These are phyloP conservation scores for Penicillium verrucosum DNA, from an alignment of 2,329 filamentous ascomycete genomes.

Conservation along the genomic window DNA sequence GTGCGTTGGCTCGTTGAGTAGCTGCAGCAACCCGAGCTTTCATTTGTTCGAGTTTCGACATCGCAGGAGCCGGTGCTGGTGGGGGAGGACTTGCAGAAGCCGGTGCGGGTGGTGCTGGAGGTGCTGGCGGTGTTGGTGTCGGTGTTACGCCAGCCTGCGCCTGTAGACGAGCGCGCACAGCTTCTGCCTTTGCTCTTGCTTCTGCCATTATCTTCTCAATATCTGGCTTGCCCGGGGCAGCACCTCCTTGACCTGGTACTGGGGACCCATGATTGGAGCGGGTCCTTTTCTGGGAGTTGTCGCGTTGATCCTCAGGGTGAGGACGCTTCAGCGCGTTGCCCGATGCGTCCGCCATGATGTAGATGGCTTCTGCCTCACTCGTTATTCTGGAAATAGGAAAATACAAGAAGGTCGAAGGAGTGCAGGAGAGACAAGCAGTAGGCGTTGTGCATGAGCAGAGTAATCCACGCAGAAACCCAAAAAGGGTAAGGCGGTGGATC, in stretches of 20 bases:
- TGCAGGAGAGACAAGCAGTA: background rate
- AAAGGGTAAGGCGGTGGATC: conserved; percentile 28
- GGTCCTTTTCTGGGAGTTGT: conserved; percentile 46
- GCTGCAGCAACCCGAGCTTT: conserved; percentile 77
- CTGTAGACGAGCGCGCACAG: conserved; percentile 47
- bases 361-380: conserved; percentile 11
- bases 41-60: conserved; percentile 70
- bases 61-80: conserved; percentile 43
- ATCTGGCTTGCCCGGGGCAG: conserved; percentile 40
- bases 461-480: conserved; percentile 13
- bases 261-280: conserved; percentile 52
- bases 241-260: conserved; percentile 37
- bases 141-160: conserved; percentile 34
- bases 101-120: conserved; percentile 23
- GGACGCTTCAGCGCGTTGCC: conserved; percentile 48
- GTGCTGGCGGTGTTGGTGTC: conserved; percentile 19
- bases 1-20: conserved; percentile 51
- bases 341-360: conserved; percentile 43
- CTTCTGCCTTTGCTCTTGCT: conserved; percentile 49
- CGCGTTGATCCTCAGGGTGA: conserved; percentile 47
- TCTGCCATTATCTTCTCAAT: conserved; percentile 49
- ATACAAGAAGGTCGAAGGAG: background rate
- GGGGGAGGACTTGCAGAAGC: conserved; percentile 37
- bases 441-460: background rate
- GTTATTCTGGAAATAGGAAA: background rate